These are phyloP conservation scores for Linum usitatissimum DNA, from an alignment of 345 rosid genomes.

Conservation along the genomic window DNA sequence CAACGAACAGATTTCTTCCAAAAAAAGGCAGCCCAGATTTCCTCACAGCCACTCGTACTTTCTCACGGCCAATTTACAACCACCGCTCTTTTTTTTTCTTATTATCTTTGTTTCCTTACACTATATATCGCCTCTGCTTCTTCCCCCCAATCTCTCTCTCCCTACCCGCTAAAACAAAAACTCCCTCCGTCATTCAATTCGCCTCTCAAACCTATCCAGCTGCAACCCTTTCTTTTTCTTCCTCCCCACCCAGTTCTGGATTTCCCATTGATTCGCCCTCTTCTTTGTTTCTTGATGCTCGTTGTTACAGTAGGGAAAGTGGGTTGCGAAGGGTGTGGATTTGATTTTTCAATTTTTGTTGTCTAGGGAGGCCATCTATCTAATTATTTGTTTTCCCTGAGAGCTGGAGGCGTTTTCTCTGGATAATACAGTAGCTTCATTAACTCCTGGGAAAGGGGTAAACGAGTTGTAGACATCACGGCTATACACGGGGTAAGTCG, in stretches of 20 bases:
- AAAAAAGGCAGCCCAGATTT: not conserved
- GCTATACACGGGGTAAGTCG: slow-evolving; percentile 70
- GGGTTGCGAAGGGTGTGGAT: not conserved
- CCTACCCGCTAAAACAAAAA: not conserved
- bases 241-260: not conserved
- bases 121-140: not conserved
- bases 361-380: not conserved
- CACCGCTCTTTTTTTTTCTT: not conserved
- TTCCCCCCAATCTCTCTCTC: not conserved
- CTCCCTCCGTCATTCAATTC: not conserved
- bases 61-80: not conserved
- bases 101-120: too few relatives aligned
- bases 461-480: slow-evolving; percentile 79
- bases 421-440: not conserved
- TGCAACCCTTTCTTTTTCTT: not conserved
- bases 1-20: not conserved
- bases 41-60: not conserved
- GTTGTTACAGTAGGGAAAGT: not conserved
- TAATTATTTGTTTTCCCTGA: not conserved
- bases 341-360: not conserved
- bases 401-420: not conserved
- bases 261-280: not conserved
- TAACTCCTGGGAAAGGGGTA: slow-evolving; percentile 1
- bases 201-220: not conserved
- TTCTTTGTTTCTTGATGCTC: not conserved